A percentile compares a stretch with the other conserved stretches of the same genome.
Conservation (phyloP, 768 basidiomycete genomes). For the Mycena galericulata region DNA sequence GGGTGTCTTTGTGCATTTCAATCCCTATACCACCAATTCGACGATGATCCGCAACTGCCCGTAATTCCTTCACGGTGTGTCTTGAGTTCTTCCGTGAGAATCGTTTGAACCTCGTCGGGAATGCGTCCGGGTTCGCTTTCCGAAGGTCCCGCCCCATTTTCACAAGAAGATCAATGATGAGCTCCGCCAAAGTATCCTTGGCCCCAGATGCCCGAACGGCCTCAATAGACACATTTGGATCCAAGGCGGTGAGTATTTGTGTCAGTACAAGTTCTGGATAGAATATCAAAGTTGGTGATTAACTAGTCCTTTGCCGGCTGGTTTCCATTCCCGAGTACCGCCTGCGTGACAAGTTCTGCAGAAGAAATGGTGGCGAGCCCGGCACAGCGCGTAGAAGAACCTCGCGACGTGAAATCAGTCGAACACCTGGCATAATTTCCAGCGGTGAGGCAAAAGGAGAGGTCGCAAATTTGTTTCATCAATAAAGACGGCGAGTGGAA, state of each 20-base stretch:
- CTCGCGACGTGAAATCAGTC: too few species aligned
- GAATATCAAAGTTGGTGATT: neutral
- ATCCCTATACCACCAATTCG: slow-evolving; percentile 31
- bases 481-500: slow-evolving; percentile 37
- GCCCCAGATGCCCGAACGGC: neutral
- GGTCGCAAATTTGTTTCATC: slow-evolving; percentile 41
- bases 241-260: slow-evolving; percentile 20
- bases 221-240: slow-evolving; percentile 10
- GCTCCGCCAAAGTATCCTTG: slow-evolving; percentile 1
- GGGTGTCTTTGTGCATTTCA: slow-evolving; percentile 47
- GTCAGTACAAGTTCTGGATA: too few species aligned
- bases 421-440: slow-evolving; percentile 35
- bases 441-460: slow-evolving; percentile 36
- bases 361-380: slow-evolving; percentile 44
- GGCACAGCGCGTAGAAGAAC: too few species aligned
- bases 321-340: slow-evolving; percentile 39
- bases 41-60: neutral
- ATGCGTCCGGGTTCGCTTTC: slow-evolving; percentile 3
- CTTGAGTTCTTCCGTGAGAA: slow-evolving; percentile 8
- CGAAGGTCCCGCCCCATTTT: slow-evolving; percentile 5
- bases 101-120: slow-evolving; percentile 3
- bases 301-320: slow-evolving; percentile 9
- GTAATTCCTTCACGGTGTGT: slow-evolving; percentile 5
- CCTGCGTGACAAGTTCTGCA: slow-evolving; percentile 48
- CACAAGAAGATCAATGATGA: neutral